Base-by-base conservation (phyloP, 768 basidiomycete species). In the Fistulinella prunicolor region DNA sequence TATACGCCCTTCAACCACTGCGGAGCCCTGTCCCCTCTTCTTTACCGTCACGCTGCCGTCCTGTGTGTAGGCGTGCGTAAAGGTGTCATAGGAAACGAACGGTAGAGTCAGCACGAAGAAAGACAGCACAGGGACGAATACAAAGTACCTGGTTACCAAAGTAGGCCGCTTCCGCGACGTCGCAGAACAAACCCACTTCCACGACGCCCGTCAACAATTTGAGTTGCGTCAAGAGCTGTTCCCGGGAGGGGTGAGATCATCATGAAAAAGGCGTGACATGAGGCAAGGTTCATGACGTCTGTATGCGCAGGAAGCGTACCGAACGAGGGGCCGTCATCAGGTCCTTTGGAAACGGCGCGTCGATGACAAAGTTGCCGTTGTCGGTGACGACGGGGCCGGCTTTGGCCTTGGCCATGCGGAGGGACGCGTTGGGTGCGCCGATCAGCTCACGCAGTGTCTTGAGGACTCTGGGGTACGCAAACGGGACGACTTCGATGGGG, bases 151-250 rank as follows among this genome's bases (percentile, higher is more conserved):
- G 74, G 56, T 93, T 93, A 17, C 91, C 91, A 67, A 98, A 99
- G 73, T 97, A 98, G n/a, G 94, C 95, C 1, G 94, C 94, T 63
- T 85, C 81, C 5, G 89, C 94, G 77, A 96, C 85, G 45, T 83
- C 75, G 63, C 91, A 94, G 73, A 99, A 98, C n/a, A 99, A 68
- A 1, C 96, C 96, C 28, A 97, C 96, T 67, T 99, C 96, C n/a
- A 98, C 91, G 20, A 97, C 92, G 38, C 96, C 96, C 3, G 95
- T 98, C 50, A 98, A 76, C 79, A 95, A 81, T 74, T 97, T 98
- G 62, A 98, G 86, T 51, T 78, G 74, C 14, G 73, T 67, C 71
- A 95, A 71, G 16, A 97, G 75, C 89, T 94, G 62, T 12, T 23
- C 41, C 29, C 13, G 10, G 17, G 26, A 21, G 16, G 14, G 12